A percentile compares a stretch with the other conserved stretches of the same genome.
Evolutionary conservation across 2,329 filamentous ascomycete genomes (phyloP).

Genomic region (Fusarium continuum): DNA sequence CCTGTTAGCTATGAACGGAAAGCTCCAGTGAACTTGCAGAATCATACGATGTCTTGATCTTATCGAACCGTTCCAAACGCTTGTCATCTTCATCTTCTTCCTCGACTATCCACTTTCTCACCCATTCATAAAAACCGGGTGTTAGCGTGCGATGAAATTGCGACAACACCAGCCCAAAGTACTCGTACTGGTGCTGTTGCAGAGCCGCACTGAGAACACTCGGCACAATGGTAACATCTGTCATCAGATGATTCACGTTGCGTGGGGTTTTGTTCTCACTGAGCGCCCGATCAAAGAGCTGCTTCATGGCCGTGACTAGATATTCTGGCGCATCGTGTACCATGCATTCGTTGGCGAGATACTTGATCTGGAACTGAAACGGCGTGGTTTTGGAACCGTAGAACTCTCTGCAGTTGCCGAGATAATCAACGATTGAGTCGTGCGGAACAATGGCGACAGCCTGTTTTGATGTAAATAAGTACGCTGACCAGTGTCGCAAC

Average conservation of each 20-base stretch:
- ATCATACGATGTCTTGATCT: slow-evolving; percentile 1
- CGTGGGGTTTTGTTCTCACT: background rate
- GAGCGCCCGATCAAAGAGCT: slow-evolving; percentile 3
- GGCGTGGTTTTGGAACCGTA: background rate
- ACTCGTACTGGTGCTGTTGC: background rate
- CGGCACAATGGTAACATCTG: background rate
- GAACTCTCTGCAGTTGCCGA: background rate
- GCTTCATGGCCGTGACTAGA: background rate
- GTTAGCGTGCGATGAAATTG: slow-evolving; percentile 3
- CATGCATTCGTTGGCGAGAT: slow-evolving; percentile 12
- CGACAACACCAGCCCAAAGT: slow-evolving; percentile 2
- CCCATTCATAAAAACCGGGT: slow-evolving; percentile 16
- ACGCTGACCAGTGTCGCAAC: background rate
- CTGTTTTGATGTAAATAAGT: slow-evolving; percentile 3
- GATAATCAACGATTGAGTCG: slow-evolving; percentile 21
- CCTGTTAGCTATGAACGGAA: background rate
- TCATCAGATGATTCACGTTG: background rate
- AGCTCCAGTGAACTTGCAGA: background rate
- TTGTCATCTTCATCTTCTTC: background rate
- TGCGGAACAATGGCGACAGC: slow-evolving; percentile 33
- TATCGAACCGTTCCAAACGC: background rate
- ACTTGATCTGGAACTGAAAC: slow-evolving; percentile 3
- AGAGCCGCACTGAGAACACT: slow-evolving; percentile 22
- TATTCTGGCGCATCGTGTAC: background rate
- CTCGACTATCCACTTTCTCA: slow-evolving; percentile 8